Conservation (phyloP, 805 yeast genomes). For the Metschnikowia baotianmanensis region DNA sequence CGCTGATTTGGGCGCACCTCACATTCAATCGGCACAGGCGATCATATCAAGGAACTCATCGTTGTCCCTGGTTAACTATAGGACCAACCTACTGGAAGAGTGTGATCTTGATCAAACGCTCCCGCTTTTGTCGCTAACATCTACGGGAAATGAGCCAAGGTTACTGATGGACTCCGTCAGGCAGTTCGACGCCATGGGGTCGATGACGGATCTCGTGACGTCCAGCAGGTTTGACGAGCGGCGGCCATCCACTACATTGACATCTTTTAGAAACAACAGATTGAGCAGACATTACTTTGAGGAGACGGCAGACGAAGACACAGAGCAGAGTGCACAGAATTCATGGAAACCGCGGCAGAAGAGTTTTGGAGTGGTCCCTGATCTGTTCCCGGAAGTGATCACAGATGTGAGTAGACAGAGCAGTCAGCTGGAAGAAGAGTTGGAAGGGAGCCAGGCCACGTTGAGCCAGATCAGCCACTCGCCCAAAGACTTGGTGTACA, state of each 20-base stretch:
- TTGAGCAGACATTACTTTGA: conserved; percentile 18
- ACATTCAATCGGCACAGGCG: not conserved
- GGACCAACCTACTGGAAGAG: conserved; percentile 3
- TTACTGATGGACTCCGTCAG: conserved; percentile 10
- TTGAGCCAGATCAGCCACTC: conserved; percentile 9
- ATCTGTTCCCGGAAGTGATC: conserved; percentile 15
- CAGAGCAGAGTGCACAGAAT: not conserved
- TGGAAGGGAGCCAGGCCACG: conserved; percentile 11
- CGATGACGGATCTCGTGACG: conserved; percentile 18
- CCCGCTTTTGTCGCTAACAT: conserved; percentile 15
- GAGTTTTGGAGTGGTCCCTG: conserved; percentile 18
- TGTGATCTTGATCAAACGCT: conserved; percentile 16
- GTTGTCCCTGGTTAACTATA: conserved; percentile 14
- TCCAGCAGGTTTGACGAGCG: conserved; percentile 11
- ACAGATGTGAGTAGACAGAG: conserved; percentile 4
- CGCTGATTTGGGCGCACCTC: conserved; percentile 5
- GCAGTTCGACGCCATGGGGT: conserved; percentile 8
- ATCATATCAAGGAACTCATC: conserved; percentile 16
- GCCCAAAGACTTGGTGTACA: conserved; percentile 1
- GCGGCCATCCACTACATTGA: conserved; percentile 8
- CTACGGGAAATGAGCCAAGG: conserved; percentile 12
- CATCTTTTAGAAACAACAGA: conserved; percentile 17
- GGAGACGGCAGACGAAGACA: conserved; percentile 5
- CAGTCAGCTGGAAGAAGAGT: conserved; percentile 13
- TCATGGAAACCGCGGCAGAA: conserved; percentile 10